Evolutionary conservation across 1,139 yeast species (phyloP).

Genomic region (Kurtzmaniella quercitrusa): DNA sequence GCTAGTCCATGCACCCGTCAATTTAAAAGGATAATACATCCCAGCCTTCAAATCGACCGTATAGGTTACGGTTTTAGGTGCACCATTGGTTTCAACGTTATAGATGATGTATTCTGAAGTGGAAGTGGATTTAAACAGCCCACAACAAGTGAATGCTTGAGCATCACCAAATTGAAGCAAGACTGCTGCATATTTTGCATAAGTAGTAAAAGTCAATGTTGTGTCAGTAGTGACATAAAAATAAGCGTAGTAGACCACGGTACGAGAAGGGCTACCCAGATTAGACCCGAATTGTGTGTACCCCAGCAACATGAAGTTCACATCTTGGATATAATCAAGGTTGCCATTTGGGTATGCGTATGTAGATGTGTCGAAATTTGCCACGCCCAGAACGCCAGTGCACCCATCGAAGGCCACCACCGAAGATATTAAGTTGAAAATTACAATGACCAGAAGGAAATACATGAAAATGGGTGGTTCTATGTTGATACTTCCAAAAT

Average conservation of each 20-base stretch:
- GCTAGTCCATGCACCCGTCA: not conserved
- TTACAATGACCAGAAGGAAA: not conserved
- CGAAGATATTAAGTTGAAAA: not conserved
- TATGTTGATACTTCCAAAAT: too few relatives aligned
- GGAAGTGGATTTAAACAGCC: not conserved
- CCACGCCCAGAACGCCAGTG: not conserved
- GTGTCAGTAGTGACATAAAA: not conserved
- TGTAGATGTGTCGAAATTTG: not conserved
- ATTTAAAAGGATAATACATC: not conserved
- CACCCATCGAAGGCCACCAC: not conserved
- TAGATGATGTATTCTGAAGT: not conserved
- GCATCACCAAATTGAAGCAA: not conserved
- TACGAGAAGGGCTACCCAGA: not conserved
- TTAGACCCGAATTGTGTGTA: not conserved
- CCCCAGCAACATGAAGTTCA: not conserved
- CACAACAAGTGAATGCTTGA: not conserved
- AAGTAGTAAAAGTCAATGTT: not conserved
- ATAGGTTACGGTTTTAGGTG: not conserved
- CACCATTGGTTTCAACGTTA: not conserved
- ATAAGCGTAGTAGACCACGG: not conserved
- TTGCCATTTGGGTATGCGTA: not conserved
- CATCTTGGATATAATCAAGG: not conserved
- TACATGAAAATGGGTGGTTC: not conserved
- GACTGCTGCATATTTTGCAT: not conserved
- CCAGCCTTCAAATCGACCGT: not conserved